A percentile compares a stretch with the other conserved stretches of the same genome.
phyloP scores from a whole-genome alignment of 1,284 basidiomycete genomes.

The Pseudozyma pruni region DNA sequence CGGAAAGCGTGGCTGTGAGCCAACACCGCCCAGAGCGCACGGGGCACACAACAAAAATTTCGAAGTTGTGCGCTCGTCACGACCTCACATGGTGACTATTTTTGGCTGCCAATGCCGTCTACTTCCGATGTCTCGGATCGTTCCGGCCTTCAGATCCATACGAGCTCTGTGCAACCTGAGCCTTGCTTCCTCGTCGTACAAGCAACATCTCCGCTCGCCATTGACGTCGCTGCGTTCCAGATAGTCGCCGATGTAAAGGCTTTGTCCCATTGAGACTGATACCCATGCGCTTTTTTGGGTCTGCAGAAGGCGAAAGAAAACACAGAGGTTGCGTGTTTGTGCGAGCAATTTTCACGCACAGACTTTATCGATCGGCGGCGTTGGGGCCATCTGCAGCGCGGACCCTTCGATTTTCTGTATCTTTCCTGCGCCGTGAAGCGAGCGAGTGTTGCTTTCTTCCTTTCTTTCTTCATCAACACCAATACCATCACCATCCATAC shows the following conservation, averaged over 20 bases:
- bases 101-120: not conserved
- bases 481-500: not conserved
- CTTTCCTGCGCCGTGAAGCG: not conserved
- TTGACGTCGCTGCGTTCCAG: too few relatives aligned
- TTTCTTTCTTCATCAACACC: slow-evolving; percentile 1
- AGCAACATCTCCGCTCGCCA: too few relatives aligned
- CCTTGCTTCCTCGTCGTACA: too few relatives aligned
- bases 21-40: not conserved
- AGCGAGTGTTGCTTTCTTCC: not conserved
- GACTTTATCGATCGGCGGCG: slow-evolving; percentile 5
- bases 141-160: too few relatives aligned
- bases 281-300: too few relatives aligned
- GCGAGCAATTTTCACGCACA: too few relatives aligned
- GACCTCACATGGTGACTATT: not conserved
- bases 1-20: slow-evolving; percentile 33
- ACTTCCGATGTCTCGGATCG: too few relatives aligned
- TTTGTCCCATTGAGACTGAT: too few relatives aligned
- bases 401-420: not conserved
- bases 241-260: too few relatives aligned
- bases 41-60: slow-evolving; percentile 1
- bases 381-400: slow-evolving; percentile 3
- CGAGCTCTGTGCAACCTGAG: too few relatives aligned
- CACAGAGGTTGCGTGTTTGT: not conserved
- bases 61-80: not conserved
- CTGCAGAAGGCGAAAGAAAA: not conserved